A percentile compares a stretch with the other conserved stretches of the same genome.
phyloP scores from a whole-genome alignment of 768 basidiomycete species.

The Leccinum disarticulatum region DNA sequence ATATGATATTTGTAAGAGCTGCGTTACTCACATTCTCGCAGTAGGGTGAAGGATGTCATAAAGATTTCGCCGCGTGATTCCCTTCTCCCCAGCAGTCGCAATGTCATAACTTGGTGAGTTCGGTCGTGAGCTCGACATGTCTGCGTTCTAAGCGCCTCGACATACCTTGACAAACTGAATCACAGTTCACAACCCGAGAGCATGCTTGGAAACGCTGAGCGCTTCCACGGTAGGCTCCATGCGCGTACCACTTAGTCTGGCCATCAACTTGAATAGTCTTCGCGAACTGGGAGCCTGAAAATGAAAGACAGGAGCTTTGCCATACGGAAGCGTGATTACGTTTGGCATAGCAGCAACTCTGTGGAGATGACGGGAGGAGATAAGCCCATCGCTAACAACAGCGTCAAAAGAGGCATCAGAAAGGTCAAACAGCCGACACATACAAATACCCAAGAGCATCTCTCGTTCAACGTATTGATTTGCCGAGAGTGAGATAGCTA shows the following conservation, averaged over 20 bases:
- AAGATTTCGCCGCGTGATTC: too few relatives aligned
- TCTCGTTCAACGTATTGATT: conserved; percentile 56
- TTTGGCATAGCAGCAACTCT: conserved; percentile 58
- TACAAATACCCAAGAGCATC: conserved; percentile 61
- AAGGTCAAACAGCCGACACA: conserved; percentile 32
- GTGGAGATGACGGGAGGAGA: conserved; percentile 53
- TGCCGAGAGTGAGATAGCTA: conserved; percentile 20
- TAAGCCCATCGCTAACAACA: conserved; percentile 64
- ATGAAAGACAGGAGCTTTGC: conserved; percentile 65
- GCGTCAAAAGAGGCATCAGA: conserved; percentile 8
- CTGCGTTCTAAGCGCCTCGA: conserved; percentile 1
- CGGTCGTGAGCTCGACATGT: background rate
- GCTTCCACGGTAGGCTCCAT: conserved; percentile 73
- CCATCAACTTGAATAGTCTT: conserved; percentile 72
- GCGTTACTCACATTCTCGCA: too few relatives aligned
- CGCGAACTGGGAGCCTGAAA: conserved; percentile 75
- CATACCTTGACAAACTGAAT: conserved; percentile 77
- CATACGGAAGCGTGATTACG: conserved; percentile 70
- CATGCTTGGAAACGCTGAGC: conserved; percentile 52
- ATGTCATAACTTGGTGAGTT: background rate
- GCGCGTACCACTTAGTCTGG: conserved; percentile 64
- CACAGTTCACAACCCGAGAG: conserved; percentile 66
- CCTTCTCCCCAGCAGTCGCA: too few relatives aligned
- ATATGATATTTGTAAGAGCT: too few relatives aligned
- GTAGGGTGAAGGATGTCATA: too few relatives aligned